Percentiles rank a stretch among this genome's conserved stretches.
These are phyloP conservation scores for Quercus robur DNA, from an alignment of 306 rosid genomes.

Conservation along the genomic window DNA sequence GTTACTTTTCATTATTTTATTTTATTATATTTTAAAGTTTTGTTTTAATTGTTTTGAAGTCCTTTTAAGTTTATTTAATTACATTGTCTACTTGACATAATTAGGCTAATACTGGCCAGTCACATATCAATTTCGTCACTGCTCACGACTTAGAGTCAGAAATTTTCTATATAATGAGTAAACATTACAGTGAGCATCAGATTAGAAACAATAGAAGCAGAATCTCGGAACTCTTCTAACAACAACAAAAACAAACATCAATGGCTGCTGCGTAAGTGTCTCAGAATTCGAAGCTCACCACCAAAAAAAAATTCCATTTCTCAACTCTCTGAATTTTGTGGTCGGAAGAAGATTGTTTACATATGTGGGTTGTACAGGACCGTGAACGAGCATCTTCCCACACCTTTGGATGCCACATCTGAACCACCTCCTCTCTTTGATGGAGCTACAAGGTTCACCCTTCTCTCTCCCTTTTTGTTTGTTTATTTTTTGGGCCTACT, in stretches of 20 bases:
- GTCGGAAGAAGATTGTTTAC: not conserved
- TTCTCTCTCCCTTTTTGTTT: not conserved
- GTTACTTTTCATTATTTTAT: too few species aligned
- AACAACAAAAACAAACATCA: not conserved
- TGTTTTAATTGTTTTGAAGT: too few species aligned
- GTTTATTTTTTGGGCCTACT: not conserved
- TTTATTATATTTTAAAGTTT: too few species aligned
- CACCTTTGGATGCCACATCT: slow-evolving; percentile 55
- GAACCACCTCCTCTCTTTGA: slow-evolving; percentile 72
- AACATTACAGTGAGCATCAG: not conserved
- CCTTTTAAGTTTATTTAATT: too few species aligned
- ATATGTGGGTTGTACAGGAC: slow-evolving; percentile 18
- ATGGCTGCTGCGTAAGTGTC: slow-evolving; percentile 40
- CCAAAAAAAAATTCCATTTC: too few species aligned
- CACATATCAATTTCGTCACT: too few species aligned
- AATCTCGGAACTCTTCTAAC: not conserved
- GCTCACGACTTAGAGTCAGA: too few species aligned
- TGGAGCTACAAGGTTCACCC: slow-evolving; percentile 72
- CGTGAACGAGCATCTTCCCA: slow-evolving; percentile 28
- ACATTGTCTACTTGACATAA: too few species aligned
- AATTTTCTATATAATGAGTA: not conserved
- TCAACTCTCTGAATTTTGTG: not conserved
- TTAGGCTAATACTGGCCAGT: too few species aligned
- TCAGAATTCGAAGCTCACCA: not conserved
- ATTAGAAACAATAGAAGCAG: not conserved